Conservation (phyloP, 352 stramenopile genomes). For the Globisporangium uncinulatum region DNA sequence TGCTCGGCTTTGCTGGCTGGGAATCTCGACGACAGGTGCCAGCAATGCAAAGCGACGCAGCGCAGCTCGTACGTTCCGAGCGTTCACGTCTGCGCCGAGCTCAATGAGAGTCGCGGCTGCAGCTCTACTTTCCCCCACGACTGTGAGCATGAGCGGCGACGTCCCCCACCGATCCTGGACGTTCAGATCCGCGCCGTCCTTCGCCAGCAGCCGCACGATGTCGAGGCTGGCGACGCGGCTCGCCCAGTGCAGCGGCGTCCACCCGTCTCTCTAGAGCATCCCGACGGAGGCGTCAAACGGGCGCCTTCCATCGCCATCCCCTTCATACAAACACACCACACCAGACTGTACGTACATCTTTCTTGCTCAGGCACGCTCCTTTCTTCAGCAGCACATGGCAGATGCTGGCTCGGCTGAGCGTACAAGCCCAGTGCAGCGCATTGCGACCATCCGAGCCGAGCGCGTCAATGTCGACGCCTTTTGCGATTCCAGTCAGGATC, state of each 20-base stretch:
- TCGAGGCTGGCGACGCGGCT: conserved; percentile 70
- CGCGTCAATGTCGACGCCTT: conserved; percentile 65
- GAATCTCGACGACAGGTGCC: too few species aligned
- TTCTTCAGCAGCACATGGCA: conserved; percentile 83
- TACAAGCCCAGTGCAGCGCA: conserved; percentile 74
- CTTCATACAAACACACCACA: background rate
- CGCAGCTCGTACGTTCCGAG: conserved; percentile 41
- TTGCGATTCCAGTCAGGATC: conserved; percentile 62
- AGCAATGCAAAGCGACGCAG: background rate
- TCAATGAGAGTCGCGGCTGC: conserved; percentile 64
- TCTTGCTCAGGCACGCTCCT: conserved; percentile 64
- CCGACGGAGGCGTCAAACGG: background rate
- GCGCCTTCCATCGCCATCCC: too few species aligned
- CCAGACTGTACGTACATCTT: conserved; percentile 43
- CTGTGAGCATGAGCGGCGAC: conserved; percentile 74
- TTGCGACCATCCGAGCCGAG: conserved; percentile 77
- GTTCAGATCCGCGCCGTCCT: conserved; percentile 69
- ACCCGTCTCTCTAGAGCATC: conserved; percentile 47
- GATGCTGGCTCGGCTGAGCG: conserved; percentile 67
- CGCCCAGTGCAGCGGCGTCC: conserved; percentile 72
- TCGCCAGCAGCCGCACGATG: conserved; percentile 72
- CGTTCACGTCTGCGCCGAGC: conserved; percentile 59
- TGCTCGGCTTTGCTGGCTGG: too few species aligned
- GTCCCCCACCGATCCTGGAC: conserved; percentile 71
- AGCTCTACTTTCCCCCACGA: conserved; percentile 58